Percentiles rank a stretch among this genome's conserved stretches.
Evolutionary conservation across 441 rosid genomes (phyloP).

Genomic region (Erodium moschatum): DNA sequence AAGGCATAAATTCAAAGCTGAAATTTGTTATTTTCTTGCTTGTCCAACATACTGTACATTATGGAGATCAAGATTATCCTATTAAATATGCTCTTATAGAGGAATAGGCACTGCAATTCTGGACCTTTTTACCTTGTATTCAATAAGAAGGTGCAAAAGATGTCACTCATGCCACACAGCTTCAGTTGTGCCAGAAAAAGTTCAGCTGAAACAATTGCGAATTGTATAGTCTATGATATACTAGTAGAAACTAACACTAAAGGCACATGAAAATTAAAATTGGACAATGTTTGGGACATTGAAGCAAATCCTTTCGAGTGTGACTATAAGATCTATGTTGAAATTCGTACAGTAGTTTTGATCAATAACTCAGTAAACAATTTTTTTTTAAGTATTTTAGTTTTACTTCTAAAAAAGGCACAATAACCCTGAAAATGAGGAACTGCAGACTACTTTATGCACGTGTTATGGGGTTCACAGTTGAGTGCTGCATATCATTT

Average conservation of each 20-base stretch:
- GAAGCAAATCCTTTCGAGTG: not conserved
- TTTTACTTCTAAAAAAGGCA: not conserved
- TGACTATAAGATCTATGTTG: not conserved
- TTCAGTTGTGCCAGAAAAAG: not conserved
- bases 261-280: not conserved
- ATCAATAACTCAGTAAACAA: too few species aligned
- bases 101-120: constrained; percentile 1
- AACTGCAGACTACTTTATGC: not conserved
- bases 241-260: not conserved
- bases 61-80: not conserved
- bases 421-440: not conserved
- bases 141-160: not conserved
- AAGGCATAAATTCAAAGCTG: not conserved
- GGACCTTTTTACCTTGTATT: not conserved
- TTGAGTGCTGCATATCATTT: not conserved
- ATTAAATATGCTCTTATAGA: not conserved
- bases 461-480: not conserved
- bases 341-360: too few species aligned
- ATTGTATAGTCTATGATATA: not conserved
- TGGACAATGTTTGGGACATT: not conserved
- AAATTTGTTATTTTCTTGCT: not conserved
- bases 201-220: not conserved
- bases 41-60: not conserved
- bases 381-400: not conserved
- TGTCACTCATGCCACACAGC: not conserved